Percentiles rank a stretch among this genome's conserved stretches.
Evolutionary conservation across 345 rosid species (phyloP).

Genomic region (Durio zibethinus): DNA sequence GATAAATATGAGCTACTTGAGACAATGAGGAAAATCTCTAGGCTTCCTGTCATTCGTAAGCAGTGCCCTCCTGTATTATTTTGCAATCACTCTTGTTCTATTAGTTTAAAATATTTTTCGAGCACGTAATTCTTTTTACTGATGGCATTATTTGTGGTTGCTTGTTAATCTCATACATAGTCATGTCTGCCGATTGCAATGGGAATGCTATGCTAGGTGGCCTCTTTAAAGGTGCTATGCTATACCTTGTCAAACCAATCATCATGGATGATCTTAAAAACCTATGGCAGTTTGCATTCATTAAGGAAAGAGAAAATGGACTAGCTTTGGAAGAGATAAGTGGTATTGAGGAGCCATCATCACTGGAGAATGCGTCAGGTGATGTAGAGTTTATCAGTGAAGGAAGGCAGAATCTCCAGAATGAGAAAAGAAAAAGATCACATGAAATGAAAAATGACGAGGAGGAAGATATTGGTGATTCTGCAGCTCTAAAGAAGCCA

Average conservation of each 20-base stretch:
- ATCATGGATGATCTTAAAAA: conserved; percentile 21
- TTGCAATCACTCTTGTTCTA: background rate
- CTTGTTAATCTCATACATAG: conserved; percentile 25
- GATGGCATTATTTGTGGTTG: background rate
- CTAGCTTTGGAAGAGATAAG: background rate
- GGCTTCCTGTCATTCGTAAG: conserved; percentile 47
- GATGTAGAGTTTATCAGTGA: conserved; percentile 8
- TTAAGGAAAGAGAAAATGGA: conserved; percentile 8
- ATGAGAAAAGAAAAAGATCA: conserved; percentile 26
- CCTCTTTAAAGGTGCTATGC: conserved; percentile 42
- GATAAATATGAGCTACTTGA: conserved; percentile 49
- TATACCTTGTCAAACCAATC: conserved; percentile 45
- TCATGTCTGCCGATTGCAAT: conserved; percentile 29
- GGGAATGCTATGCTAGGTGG: conserved; percentile 32
- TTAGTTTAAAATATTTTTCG: background rate
- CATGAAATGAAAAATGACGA: conserved; percentile 9
- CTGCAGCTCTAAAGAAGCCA: conserved; percentile 29
- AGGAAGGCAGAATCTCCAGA: conserved; percentile 2
- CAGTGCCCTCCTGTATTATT: background rate
- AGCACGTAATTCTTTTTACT: background rate
- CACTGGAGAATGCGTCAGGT: background rate
- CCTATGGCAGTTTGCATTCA: conserved; percentile 46
- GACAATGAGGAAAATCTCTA: conserved; percentile 26
- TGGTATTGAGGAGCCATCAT: background rate
- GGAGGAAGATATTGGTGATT: conserved; percentile 9